A percentile compares a stretch with the other conserved stretches of the same genome.
These are phyloP conservation scores for Euphorbia lathyris DNA, from an alignment of 345 rosid species.

Conservation along the genomic window DNA sequence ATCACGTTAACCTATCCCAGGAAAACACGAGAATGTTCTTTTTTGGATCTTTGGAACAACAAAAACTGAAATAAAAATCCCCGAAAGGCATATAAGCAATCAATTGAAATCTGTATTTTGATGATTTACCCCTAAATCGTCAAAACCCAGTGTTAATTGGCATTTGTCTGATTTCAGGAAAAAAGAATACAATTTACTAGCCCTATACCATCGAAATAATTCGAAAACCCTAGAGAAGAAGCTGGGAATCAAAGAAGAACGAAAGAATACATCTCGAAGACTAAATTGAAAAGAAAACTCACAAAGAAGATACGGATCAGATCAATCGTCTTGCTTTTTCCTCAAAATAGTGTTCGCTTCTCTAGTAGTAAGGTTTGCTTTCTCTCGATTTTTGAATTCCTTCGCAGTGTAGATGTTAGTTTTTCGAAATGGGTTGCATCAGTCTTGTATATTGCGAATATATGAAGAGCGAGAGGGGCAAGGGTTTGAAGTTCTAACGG, in stretches of 20 bases:
- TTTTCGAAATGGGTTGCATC: background rate
- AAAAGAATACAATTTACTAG: background rate
- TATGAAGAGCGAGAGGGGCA: background rate
- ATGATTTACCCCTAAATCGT: background rate
- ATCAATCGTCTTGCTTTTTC: background rate
- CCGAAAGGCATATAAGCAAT: background rate
- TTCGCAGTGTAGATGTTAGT: too few relatives aligned
- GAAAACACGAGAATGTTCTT: background rate
- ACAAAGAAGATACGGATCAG: background rate
- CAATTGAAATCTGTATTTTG: background rate
- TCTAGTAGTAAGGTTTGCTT: background rate
- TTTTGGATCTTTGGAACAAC: background rate
- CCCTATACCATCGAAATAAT: background rate
- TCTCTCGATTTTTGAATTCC: background rate
- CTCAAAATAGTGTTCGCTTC: background rate
- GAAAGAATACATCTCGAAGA: background rate
- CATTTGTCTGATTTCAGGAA: too few relatives aligned
- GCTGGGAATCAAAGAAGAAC: background rate
- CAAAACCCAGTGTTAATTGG: too few relatives aligned
- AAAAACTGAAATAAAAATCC: background rate
- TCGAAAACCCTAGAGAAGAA: background rate
- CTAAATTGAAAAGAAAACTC: slow-evolving; percentile 2
- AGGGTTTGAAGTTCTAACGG: slow-evolving; percentile 23
- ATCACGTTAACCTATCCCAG: background rate
- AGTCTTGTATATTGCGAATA: background rate